Conservation (phyloP, 148 eudicot genomes). For the Camellia granthamiana region DNA sequence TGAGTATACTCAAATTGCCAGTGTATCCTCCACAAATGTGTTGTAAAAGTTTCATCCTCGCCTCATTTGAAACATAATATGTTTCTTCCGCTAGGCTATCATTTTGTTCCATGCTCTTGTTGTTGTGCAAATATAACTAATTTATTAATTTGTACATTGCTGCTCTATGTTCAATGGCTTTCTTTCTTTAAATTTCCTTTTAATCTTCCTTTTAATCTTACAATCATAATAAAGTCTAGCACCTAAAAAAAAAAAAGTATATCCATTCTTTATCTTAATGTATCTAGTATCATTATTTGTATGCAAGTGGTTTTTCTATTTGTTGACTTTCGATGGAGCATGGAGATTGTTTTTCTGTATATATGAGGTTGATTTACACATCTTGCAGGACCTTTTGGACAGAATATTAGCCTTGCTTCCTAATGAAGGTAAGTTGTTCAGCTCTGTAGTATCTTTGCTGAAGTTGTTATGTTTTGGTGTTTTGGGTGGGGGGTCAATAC, state of each 20-base stretch:
- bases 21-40: background rate
- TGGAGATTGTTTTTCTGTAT: background rate
- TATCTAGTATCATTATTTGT: background rate
- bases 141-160: background rate
- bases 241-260: background rate
- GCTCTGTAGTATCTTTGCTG: background rate
- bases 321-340: background rate
- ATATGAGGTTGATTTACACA: slow-evolving; percentile 1
- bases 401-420: slow-evolving; percentile 65
- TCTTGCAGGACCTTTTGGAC: slow-evolving; percentile 72
- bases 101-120: background rate
- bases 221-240: background rate
- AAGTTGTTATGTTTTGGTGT: background rate
- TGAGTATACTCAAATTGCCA: background rate
- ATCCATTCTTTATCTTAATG: background rate
- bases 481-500: background rate
- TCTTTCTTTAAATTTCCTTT: background rate
- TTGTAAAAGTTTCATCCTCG: background rate
- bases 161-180: background rate
- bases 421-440: slow-evolving; percentile 61
- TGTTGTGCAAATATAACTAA: background rate
- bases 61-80: background rate
- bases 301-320: background rate
- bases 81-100: background rate
- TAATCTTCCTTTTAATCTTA: too few relatives aligned